phyloP scores from a whole-genome alignment of 2,329 filamentous ascomycete species.

The Aspergillus proliferans region DNA sequence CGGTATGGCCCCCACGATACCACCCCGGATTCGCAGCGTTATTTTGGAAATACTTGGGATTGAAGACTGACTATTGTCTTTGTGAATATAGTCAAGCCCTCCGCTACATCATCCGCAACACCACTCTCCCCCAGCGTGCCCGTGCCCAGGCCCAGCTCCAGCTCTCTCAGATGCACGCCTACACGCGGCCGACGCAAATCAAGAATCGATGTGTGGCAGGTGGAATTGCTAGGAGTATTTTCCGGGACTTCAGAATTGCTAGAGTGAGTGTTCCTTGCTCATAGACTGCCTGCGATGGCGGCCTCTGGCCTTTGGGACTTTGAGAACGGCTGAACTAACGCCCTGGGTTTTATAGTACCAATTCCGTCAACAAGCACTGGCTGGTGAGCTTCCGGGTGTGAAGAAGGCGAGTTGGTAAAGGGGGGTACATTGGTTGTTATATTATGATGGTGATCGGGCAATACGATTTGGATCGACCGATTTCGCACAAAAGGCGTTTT shows the following conservation, averaged over 20 bases:
- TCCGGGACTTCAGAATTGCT: constrained; percentile 86
- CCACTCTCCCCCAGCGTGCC: constrained; percentile 69
- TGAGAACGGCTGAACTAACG: constrained; percentile 11
- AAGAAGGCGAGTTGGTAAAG: constrained; percentile 91
- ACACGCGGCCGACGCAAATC: constrained; percentile 89
- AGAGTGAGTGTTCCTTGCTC: constrained; percentile 57
- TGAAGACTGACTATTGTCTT: not conserved
- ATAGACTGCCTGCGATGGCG: not conserved
- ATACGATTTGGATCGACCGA: constrained; percentile 10
- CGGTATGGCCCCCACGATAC: constrained; percentile 50
- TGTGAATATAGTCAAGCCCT: constrained; percentile 69
- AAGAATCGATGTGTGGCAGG: constrained; percentile 88
- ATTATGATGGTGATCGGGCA: constrained; percentile 10
- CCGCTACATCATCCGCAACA: constrained; percentile 90
- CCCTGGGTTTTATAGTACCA: constrained; percentile 60
- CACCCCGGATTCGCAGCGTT: not conserved
- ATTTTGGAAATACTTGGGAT: too few relatives aligned
- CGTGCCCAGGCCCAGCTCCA: constrained; percentile 91
- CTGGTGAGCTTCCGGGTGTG: constrained; percentile 81
- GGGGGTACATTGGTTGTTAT: constrained; percentile 3
- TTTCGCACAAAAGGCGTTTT: constrained; percentile 23
- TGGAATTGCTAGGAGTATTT: constrained; percentile 83
- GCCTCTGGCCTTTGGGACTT: not conserved
- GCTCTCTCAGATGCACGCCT: constrained; percentile 90
- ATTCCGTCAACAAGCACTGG: constrained; percentile 84